Conservation (phyloP, 208 protist species). For the Porcisia deanei region DNA sequence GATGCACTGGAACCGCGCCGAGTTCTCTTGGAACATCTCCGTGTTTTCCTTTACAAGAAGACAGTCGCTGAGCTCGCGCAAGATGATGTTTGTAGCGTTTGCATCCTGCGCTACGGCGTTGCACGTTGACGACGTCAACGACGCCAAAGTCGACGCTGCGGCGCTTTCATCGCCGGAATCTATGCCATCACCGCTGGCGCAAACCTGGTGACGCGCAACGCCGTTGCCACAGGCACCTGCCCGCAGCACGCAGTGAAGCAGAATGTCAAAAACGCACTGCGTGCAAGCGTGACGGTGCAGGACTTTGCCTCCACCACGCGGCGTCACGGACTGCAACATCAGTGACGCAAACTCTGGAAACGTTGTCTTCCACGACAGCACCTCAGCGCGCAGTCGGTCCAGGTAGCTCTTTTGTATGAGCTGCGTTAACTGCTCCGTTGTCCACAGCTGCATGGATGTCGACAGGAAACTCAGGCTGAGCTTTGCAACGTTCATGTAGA, state of each 20-base stretch:
- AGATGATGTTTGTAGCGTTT: slow-evolving; percentile 53
- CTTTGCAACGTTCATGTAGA: slow-evolving; percentile 49
- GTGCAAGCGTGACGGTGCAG: slow-evolving; percentile 70
- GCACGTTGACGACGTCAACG: not conserved
- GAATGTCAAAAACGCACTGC: slow-evolving; percentile 60
- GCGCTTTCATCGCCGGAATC: slow-evolving; percentile 8
- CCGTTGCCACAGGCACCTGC: slow-evolving; percentile 10
- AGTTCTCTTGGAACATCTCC: slow-evolving; percentile 55
- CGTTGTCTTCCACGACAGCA: slow-evolving; percentile 58
- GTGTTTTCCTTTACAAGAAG: slow-evolving; percentile 69
- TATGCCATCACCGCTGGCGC: not conserved
- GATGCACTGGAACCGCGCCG: slow-evolving; percentile 58
- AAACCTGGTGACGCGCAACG: not conserved
- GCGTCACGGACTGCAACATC: slow-evolving; percentile 65
- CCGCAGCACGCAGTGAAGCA: slow-evolving; percentile 61
- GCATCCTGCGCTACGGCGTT: slow-evolving; percentile 14
- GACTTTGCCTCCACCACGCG: slow-evolving; percentile 43
- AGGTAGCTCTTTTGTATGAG: slow-evolving; percentile 46
- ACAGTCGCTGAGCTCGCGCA: slow-evolving; percentile 85
- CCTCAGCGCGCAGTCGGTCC: slow-evolving; percentile 39
- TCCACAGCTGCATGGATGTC: slow-evolving; percentile 63
- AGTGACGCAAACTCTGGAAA: slow-evolving; percentile 59
- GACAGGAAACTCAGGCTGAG: slow-evolving; percentile 71
- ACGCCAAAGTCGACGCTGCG: slow-evolving; percentile 5
- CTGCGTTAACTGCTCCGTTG: slow-evolving; percentile 48